A percentile compares a stretch with the other conserved stretches of the same genome.
These are phyloP conservation scores for Ceriops decandra DNA, from an alignment of 345 rosid species.

Conservation along the genomic window DNA sequence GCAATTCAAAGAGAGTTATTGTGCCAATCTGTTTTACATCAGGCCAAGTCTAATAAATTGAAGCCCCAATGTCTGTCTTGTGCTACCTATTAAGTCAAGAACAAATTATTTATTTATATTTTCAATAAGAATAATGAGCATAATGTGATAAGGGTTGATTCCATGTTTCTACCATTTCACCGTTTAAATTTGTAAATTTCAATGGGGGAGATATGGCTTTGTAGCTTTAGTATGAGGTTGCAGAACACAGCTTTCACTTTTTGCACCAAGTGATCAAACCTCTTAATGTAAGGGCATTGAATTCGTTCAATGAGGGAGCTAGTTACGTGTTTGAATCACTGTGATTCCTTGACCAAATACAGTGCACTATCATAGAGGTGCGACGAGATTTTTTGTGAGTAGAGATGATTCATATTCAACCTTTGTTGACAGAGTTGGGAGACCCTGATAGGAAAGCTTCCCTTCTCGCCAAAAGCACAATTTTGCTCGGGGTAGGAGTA, in stretches of 20 bases:
- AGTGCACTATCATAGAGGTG: background rate
- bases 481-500: slow-evolving; percentile 67
- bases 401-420: slow-evolving; percentile 24
- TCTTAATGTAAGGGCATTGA: background rate
- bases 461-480: slow-evolving; percentile 71
- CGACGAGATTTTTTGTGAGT: background rate
- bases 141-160: too few relatives aligned
- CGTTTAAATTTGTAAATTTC: too few relatives aligned
- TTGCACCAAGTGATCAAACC: background rate
- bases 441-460: slow-evolving; percentile 36
- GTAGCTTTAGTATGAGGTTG: background rate
- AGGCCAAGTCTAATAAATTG: too few relatives aligned
- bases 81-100: too few relatives aligned
- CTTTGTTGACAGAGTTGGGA: slow-evolving; percentile 59
- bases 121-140: too few relatives aligned
- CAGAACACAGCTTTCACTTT: background rate
- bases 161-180: too few relatives aligned
- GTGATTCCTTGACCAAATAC: background rate
- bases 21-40: too few relatives aligned
- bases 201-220: too few relatives aligned
- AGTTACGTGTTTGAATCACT: too few relatives aligned
- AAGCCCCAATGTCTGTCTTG: too few relatives aligned
- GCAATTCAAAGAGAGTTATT: background rate
- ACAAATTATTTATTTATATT: too few relatives aligned
- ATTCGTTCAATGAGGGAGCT: background rate